These are phyloP conservation scores for Diversispora epigaea DNA, from an alignment of 192 early-diverging fungal genomes.

Conservation along the genomic window DNA sequence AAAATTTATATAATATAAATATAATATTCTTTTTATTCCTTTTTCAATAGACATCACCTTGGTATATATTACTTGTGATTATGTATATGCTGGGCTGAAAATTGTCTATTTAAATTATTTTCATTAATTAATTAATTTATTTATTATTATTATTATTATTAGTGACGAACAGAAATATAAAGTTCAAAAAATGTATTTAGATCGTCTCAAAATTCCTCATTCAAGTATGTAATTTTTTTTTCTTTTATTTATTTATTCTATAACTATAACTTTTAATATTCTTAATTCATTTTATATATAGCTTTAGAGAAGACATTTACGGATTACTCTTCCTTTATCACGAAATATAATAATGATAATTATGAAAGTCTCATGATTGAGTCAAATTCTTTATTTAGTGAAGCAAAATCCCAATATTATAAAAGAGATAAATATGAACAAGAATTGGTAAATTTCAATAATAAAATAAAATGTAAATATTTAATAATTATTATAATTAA, in stretches of 20 bases:
- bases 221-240: conserved; percentile 33
- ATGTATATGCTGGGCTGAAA: not conserved
- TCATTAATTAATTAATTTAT: not conserved
- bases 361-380: conserved; percentile 59
- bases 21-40: not conserved
- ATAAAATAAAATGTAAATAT: not conserved
- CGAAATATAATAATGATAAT: conserved; percentile 44
- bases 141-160: not conserved
- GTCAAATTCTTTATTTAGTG: conserved; percentile 46
- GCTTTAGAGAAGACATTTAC: conserved; percentile 62
- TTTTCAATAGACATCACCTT: conserved; percentile 1
- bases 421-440: conserved; percentile 55
- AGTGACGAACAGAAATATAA: conserved; percentile 17
- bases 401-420: conserved; percentile 41
- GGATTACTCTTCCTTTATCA: conserved; percentile 64
- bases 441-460: conserved; percentile 44
- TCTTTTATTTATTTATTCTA: not conserved
- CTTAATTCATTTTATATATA: conserved; percentile 34
- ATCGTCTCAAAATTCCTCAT: conserved; percentile 47
- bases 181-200: conserved; percentile 45
- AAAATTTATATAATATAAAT: not conserved
- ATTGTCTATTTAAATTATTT: not conserved
- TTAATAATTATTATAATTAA: not conserved
- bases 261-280: conserved; percentile 13
- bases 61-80: not conserved